These are phyloP conservation scores for Hypericum androsaemum DNA, from an alignment of 345 rosid species.

Conservation along the genomic window DNA sequence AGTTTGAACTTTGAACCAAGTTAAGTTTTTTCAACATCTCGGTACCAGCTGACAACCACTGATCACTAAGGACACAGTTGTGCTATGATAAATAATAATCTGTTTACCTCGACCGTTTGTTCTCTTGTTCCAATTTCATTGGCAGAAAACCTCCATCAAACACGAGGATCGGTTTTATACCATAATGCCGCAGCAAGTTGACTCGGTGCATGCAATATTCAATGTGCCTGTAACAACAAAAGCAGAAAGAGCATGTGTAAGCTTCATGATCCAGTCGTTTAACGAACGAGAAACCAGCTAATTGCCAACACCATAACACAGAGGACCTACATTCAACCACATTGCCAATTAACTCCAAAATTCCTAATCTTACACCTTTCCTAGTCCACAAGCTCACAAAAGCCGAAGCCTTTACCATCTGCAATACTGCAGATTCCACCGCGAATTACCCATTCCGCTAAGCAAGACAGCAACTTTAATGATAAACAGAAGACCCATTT, in stretches of 20 bases:
- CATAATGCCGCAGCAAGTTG: slow-evolving; percentile 71
- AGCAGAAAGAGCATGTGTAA: background rate
- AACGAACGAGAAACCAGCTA: background rate
- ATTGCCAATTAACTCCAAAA: no score
- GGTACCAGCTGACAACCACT: no score
- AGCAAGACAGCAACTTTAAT: background rate
- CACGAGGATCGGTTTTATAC: slow-evolving; percentile 76
- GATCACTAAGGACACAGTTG: no score
- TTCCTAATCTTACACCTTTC: no score
- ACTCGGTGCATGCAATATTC: slow-evolving; percentile 93
- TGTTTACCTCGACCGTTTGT: slow-evolving; percentile 72
- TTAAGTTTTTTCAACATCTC: no score
- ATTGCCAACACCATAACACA: background rate
- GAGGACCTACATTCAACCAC: no score
- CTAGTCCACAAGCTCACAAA: no score
- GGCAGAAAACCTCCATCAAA: slow-evolving; percentile 93
- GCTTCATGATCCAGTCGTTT: background rate
- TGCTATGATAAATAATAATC: background rate
- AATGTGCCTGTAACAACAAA: slow-evolving; percentile 49
- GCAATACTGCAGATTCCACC: no score
- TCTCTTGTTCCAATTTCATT: slow-evolving; percentile 95
- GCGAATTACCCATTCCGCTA: no score
- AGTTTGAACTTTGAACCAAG: no score
- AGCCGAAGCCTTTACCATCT: no score
- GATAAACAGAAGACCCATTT: slow-evolving; percentile 9